These are phyloP conservation scores for Plasmodium gaboni DNA, from an alignment of 169 alveolate genomes.

Conservation along the genomic window DNA sequence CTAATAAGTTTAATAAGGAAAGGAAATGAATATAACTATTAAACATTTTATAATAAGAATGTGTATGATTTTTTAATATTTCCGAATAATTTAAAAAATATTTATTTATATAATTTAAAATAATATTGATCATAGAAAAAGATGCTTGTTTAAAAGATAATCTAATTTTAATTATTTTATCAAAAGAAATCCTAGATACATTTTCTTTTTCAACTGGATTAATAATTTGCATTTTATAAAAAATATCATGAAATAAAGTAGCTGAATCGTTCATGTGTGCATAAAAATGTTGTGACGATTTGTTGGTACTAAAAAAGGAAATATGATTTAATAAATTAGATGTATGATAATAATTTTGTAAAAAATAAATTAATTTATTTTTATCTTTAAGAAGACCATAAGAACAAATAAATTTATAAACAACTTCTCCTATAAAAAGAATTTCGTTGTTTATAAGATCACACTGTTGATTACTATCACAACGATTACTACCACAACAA, in stretches of 20 bases:
- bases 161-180: slow-evolving; percentile 17
- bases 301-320: too few species aligned
- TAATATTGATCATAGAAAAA: slow-evolving; percentile 1
- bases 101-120: slow-evolving; percentile 28
- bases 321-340: too few species aligned
- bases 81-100: not conserved
- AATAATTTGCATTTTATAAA: not conserved
- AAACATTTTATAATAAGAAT: not conserved
- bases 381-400: slow-evolving; percentile 37
- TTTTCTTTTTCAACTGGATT: slow-evolving; percentile 1
- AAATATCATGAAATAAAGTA: slow-evolving; percentile 11
- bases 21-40: not conserved
- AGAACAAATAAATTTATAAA: slow-evolving; percentile 26
- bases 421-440: slow-evolving; percentile 54
- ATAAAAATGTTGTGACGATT: too few species aligned
- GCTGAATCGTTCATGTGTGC: not conserved
- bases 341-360: not conserved
- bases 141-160: slow-evolving; percentile 17
- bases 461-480: too few species aligned
- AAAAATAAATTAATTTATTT: slow-evolving; percentile 4
- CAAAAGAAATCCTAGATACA: not conserved
- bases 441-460: not conserved
- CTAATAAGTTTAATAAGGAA: slow-evolving; percentile 31
- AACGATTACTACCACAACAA: too few species aligned
- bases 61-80: not conserved